A percentile compares a stretch with the other conserved stretches of the same genome.
phyloP scores from a whole-genome alignment of 208 protist species.

The Trichomonas vaginalis region DNA sequence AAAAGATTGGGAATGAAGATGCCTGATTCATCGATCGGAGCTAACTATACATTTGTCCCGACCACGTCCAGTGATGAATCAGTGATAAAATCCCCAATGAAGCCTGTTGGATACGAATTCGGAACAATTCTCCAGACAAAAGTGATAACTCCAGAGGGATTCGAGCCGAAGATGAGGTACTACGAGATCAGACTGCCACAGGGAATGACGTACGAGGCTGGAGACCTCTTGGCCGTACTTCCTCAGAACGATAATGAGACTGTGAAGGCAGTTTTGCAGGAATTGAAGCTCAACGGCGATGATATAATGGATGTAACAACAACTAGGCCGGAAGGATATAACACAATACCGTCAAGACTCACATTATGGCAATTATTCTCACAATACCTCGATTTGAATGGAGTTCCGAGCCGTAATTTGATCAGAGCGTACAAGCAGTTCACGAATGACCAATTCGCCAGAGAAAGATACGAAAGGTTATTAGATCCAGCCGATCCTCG shows the following conservation, averaged over 20 bases:
- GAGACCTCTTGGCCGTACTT: neutral
- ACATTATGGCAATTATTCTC: neutral
- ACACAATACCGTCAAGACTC: neutral
- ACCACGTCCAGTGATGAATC: neutral
- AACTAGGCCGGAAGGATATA: neutral
- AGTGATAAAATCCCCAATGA: neutral
- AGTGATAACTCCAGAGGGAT: neutral
- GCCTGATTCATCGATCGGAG: neutral
- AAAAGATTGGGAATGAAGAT: neutral
- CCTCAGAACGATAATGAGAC: neutral
- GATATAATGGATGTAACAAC: neutral
- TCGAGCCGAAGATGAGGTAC: neutral
- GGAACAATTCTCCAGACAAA: neutral
- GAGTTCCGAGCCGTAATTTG: neutral
- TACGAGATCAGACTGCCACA: neutral
- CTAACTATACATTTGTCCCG: neutral
- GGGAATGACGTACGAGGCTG: neutral
- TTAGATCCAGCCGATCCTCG: neutral
- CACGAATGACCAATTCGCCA: neutral
- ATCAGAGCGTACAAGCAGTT: neutral
- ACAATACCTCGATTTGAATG: neutral
- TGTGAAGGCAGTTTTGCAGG: neutral
- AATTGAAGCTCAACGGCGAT: neutral
- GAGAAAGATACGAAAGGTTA: neutral
- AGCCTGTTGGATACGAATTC: neutral